Conservation (phyloP, 2,329 filamentous ascomycete species). For the Metarhizium sp. region DNA sequence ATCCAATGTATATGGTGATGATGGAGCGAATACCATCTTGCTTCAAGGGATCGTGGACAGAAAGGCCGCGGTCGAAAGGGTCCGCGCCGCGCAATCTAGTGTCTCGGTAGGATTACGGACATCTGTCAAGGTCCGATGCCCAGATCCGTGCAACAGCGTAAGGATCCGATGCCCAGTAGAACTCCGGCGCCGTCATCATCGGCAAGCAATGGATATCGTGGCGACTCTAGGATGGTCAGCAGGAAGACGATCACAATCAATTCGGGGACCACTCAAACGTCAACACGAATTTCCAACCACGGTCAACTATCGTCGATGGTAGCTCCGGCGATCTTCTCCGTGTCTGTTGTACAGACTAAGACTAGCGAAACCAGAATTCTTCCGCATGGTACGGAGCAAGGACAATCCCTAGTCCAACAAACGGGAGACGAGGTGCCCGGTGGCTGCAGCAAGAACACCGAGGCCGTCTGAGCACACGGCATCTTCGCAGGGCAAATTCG, state of each 20-base stretch:
- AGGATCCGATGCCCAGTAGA: background rate
- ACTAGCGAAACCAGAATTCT: background rate
- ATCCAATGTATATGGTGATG: background rate
- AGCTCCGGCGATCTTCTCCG: background rate
- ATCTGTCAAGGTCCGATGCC: background rate
- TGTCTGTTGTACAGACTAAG: background rate
- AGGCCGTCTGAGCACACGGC: background rate
- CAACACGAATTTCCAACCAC: background rate
- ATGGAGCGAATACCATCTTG: background rate
- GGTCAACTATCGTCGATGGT: background rate
- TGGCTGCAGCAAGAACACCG: background rate
- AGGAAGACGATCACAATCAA: background rate
- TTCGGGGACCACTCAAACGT: background rate
- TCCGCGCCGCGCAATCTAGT: background rate
- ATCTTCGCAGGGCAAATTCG: background rate
- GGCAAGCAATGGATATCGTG: background rate
- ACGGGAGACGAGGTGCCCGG: background rate
- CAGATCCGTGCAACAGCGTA: background rate
- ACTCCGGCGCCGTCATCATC: background rate
- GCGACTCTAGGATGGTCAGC: background rate
- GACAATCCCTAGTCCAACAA: background rate
- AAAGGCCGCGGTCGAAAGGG: background rate
- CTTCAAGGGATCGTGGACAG: background rate
- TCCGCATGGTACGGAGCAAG: background rate
- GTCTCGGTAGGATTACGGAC: background rate